Evolutionary conservation across 768 basidiomycete genomes (phyloP), one percentile per base, ranked within the genome.

Genomic region (Xanthoconium stramineum): DNA sequence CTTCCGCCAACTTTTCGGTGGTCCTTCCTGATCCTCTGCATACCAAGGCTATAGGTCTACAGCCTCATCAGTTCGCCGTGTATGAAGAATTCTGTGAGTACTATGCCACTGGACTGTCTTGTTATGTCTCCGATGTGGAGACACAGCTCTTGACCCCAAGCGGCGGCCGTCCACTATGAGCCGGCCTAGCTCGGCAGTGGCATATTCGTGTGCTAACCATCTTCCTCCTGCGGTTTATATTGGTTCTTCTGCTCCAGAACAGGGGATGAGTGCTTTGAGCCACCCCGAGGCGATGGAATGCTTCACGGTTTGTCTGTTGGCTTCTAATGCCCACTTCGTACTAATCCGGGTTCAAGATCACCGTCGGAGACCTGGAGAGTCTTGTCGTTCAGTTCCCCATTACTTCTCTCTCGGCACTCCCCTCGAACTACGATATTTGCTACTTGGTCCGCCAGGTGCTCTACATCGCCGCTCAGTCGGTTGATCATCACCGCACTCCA

Each of bases 11-110:
- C 57, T 89, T 91, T 64, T 80, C 85, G 6, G 72, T 80, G 4
- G 82, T 76, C 51, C 80, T 99, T 42, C 97, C 97, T 5, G 94
- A 98, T 62, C 86, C 91, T 29, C 76, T 99, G 47, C 84, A 94
- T 37, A 83, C 98, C 69, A 89, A 91, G 65, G 77, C 85, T 12
- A 84, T 78, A 43, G 97, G 97, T 38, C 76, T 99, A 11, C 88
- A 91, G 59, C 76, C 81, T 19, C 83, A 86, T 61, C 97, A 99
- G 71, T 74, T 86, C 36, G 82, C 83, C 46, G 94, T 99, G 12
- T 99, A 99, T 72, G 94, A 98, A 63, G 97, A 99, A 68, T 98
- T 99, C 61, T 88, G 93, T 84, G 65, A 62, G 74, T 71, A 36
- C 9, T 17, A 19, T 50, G 24, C 48, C 24, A 24, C 24, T 24